A percentile compares a stretch with the other conserved stretches of the same genome.
phyloP scores from a whole-genome alignment of 257 asterid genomes.

The Cynanchum wilfordii region DNA sequence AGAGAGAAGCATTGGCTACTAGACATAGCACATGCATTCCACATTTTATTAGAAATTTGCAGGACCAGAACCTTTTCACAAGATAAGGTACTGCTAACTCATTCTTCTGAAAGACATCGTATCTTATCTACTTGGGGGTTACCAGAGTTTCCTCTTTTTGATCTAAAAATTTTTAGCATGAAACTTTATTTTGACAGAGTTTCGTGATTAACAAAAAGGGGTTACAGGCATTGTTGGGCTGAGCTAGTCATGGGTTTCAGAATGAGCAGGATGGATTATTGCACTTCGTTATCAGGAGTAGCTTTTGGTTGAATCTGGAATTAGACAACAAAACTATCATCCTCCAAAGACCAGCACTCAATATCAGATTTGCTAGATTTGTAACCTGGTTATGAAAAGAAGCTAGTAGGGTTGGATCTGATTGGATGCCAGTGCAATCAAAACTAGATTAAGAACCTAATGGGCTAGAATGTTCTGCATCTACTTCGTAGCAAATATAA shows the following conservation, averaged over 20 bases:
- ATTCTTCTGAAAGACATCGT: no score
- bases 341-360: neutral
- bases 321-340: neutral
- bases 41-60: neutral
- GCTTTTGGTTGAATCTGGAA: conserved; percentile 1
- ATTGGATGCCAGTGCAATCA: neutral
- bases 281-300: neutral
- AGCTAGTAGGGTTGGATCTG: neutral
- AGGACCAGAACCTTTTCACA: neutral
- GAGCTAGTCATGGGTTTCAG: neutral
- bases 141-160: neutral
- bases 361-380: neutral
- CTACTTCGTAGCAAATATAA: neutral
- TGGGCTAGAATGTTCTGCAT: neutral
- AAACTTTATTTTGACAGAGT: no score
- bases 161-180: no score
- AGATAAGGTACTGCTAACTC: neutral
- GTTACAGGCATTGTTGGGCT: neutral
- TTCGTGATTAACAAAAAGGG: neutral
- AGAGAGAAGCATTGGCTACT: neutral
- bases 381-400: neutral
- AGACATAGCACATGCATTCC: conserved; percentile 7
- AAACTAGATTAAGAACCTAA: no score
- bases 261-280: neutral
- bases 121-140: neutral